Evolutionary conservation across 2,329 filamentous ascomycete species (phyloP), one percentile per base, ranked within the genome.

Genomic region (Dothistroma septosporum): DNA sequence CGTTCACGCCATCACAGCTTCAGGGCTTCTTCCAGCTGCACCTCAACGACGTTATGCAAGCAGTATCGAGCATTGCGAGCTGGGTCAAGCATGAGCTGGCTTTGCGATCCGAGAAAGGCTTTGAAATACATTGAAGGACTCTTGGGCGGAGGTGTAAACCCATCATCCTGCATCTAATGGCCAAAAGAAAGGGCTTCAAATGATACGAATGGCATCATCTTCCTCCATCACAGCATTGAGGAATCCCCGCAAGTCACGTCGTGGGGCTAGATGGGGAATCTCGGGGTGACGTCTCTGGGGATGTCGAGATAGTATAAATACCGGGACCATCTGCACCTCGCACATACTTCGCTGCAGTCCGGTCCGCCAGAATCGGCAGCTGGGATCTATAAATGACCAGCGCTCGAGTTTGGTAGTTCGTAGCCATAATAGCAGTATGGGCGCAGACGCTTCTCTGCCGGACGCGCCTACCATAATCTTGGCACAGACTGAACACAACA

Each of bases 1-100:
- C 62, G 2, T 64, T 69, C 31, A 69, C 67, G 14, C 67, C 67
- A 7, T 66, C 63, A 2, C 66, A 69, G 48, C 32, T 69, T 48
- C 67, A 69, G 41, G 64, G 64, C 11, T 69, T 68, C 52, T 68
- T 69, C 22, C 67, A 69, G 35, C 41, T 64, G 33, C 67, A 69
- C 56, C 53, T 69, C 1, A 61, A 59, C 47, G 64, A 62, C 48
- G 61, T 62, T n/a, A 61, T 63, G 14, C 61, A 61, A 16, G 67
- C 67, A 1, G 65, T 63, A 10, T 47, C 60, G 8, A 62, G 59
- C 14, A 61, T 69, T 44, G 49, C 52, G 4, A 60, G 37, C 5
- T 69, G 67, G 67, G 65, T 69, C 1, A 47, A 55, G 41, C 61
- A 60, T 48, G 62, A 68, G 53, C 24, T 53, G 21, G 21, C 33